Conservation (phyloP, 1,139 yeast species). For the Sugiyamaella pinicola region DNA sequence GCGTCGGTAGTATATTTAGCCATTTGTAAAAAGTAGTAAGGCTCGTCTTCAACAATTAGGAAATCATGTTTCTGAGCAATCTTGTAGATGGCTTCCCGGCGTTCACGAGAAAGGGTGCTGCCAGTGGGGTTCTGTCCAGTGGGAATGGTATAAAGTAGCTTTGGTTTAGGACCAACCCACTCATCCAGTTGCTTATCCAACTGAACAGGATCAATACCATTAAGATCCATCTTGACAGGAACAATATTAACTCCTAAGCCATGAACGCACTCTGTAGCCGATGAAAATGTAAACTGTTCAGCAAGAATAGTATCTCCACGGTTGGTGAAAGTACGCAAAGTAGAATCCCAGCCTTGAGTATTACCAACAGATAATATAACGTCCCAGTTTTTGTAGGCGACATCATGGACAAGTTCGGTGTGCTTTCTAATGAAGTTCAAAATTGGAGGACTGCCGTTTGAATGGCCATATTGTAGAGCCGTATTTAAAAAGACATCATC, state of each 20-base stretch:
- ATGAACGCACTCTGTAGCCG: slow-evolving; percentile 80
- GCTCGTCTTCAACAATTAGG: slow-evolving; percentile 86
- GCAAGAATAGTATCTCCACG: slow-evolving; percentile 80
- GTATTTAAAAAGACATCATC: slow-evolving; percentile 74
- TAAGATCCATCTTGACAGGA: slow-evolving; percentile 77
- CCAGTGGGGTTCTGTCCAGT: slow-evolving; percentile 98
- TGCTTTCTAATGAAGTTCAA: slow-evolving; percentile 72
- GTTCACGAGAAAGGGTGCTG: slow-evolving; percentile 66
- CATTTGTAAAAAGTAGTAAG: slow-evolving; percentile 93
- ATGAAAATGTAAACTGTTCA: slow-evolving; percentile 80
- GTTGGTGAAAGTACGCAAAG: slow-evolving; percentile 74
- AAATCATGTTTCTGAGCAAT: slow-evolving; percentile 79
- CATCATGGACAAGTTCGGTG: slow-evolving; percentile 63
- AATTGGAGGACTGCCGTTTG: slow-evolving; percentile 77
- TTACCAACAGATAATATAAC: slow-evolving; percentile 69
- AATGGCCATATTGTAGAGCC: slow-evolving; percentile 88
- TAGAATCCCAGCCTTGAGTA: slow-evolving; percentile 87
- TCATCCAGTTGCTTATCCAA: slow-evolving; percentile 62
- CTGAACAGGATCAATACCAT: slow-evolving; percentile 77
- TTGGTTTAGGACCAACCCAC: slow-evolving; percentile 78
- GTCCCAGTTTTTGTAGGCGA: slow-evolving; percentile 72
- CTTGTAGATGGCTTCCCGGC: slow-evolving; percentile 71
- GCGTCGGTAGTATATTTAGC: slow-evolving; percentile 52
- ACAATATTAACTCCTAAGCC: slow-evolving; percentile 70
- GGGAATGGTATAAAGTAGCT: slow-evolving; percentile 78